These are phyloP conservation scores for Diaporthe vexans DNA, from an alignment of 2,329 filamentous ascomycete species.

Conservation along the genomic window DNA sequence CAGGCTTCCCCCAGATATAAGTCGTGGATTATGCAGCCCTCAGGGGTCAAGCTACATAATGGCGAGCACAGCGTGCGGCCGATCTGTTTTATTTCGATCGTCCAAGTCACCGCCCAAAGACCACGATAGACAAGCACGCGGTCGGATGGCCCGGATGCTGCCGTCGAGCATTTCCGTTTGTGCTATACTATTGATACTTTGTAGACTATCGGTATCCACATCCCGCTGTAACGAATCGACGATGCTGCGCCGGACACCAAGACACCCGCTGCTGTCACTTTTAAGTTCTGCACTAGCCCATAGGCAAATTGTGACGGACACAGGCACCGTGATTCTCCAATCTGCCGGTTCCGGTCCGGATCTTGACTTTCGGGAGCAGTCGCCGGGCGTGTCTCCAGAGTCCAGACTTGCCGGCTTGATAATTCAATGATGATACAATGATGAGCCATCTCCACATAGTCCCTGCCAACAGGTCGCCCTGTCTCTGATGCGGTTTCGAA, in stretches of 20 bases:
- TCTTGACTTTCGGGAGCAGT: not conserved
- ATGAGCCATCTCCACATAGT: not conserved
- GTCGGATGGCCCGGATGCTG: slow-evolving; percentile 6
- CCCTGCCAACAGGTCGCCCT: not conserved
- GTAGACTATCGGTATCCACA: not conserved
- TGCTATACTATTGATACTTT: not conserved
- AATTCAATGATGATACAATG: not conserved
- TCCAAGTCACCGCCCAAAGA: not conserved
- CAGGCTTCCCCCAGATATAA: slow-evolving; percentile 14
- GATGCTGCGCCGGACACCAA: not conserved
- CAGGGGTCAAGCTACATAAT: not conserved
- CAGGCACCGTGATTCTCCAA: too few species aligned
- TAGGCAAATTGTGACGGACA: not conserved
- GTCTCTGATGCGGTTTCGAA: not conserved
- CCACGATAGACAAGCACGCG: not conserved
- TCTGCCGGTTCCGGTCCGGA: not conserved
- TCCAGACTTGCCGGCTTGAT: not conserved
- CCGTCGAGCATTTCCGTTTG: slow-evolving; percentile 1
- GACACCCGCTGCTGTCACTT: slow-evolving; percentile 12
- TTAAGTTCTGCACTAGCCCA: not conserved
- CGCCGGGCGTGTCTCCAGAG: not conserved
- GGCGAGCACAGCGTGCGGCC: not conserved
- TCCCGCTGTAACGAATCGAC: not conserved
- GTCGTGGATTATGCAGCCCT: not conserved
- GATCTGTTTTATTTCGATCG: slow-evolving; percentile 25